These are phyloP conservation scores for Trametes cinnabarina DNA, from an alignment of 768 basidiomycete species.

Conservation along the genomic window DNA sequence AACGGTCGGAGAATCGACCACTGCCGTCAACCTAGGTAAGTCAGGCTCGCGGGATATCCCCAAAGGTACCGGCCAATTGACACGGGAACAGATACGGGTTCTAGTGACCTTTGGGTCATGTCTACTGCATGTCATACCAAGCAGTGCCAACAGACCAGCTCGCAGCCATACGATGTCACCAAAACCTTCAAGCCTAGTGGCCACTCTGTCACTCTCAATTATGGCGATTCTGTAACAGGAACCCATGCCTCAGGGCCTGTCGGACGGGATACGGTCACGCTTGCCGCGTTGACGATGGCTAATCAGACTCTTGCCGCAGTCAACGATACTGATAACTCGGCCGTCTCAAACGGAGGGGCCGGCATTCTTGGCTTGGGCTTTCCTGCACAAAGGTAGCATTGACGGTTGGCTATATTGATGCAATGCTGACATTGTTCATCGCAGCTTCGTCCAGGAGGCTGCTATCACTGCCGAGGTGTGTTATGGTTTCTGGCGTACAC, in stretches of 20 bases:
- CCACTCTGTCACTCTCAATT: slow-evolving; percentile 48
- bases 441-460: slow-evolving; percentile 27
- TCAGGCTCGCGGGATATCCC: neutral
- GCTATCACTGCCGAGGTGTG: slow-evolving; percentile 23
- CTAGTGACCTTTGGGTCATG: slow-evolving; percentile 75
- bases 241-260: slow-evolving; percentile 66
- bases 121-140: slow-evolving; percentile 51
- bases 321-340: slow-evolving; percentile 69
- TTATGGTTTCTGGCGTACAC: neutral
- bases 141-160: slow-evolving; percentile 36
- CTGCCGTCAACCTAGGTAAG: slow-evolving; percentile 63
- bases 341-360: slow-evolving; percentile 53
- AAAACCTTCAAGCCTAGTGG: slow-evolving; percentile 44
- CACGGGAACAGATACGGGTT: slow-evolving; percentile 60
- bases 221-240: slow-evolving; percentile 70
- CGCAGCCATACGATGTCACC: slow-evolving; percentile 48
- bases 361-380: slow-evolving; percentile 80
- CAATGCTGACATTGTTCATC: neutral
- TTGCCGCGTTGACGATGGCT: slow-evolving; percentile 51
- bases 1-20: slow-evolving; percentile 49
- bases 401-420: no score
- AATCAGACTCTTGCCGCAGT: slow-evolving; percentile 66
- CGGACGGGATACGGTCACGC: slow-evolving; percentile 55
- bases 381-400: slow-evolving; percentile 73
- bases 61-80: neutral